phyloP scores from a whole-genome alignment of 805 yeast species.

The Zygoascus biomembranicola region DNA sequence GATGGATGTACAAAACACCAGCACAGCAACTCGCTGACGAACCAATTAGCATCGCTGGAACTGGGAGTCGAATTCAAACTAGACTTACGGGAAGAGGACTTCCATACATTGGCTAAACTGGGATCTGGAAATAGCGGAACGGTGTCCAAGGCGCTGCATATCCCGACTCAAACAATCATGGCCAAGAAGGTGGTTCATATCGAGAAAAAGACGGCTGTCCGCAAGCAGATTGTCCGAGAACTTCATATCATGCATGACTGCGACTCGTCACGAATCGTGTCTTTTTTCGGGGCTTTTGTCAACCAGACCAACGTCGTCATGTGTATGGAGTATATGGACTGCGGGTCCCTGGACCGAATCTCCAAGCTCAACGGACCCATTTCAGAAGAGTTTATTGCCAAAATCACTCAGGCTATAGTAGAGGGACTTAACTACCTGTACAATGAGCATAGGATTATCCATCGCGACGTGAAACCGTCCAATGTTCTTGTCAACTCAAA shows the following conservation, averaged over 20 bases:
- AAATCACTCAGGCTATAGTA: slow-evolving; percentile 66
- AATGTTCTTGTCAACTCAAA: slow-evolving; percentile 80
- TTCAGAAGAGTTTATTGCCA: slow-evolving; percentile 61
- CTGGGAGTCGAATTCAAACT: slow-evolving; percentile 47
- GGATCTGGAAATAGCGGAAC: slow-evolving; percentile 96
- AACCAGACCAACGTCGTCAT: slow-evolving; percentile 66
- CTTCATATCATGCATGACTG: slow-evolving; percentile 87
- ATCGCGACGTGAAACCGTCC: slow-evolving; percentile 93
- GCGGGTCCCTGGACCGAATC: slow-evolving; percentile 84
- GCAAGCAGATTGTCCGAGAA: slow-evolving; percentile 81
- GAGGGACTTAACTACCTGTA: slow-evolving; percentile 78
- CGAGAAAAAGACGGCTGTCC: slow-evolving; percentile 70
- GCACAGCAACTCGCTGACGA: slow-evolving; percentile 22
- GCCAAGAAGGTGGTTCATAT: slow-evolving; percentile 84
- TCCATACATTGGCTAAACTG: slow-evolving; percentile 63
- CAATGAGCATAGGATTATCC: slow-evolving; percentile 78
- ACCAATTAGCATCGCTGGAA: slow-evolving; percentile 40
- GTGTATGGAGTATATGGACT: slow-evolving; percentile 94
- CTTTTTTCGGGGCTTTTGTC: slow-evolving; percentile 85
- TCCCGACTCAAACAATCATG: slow-evolving; percentile 81
- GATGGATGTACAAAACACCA: slow-evolving; percentile 11
- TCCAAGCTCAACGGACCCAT: slow-evolving; percentile 52
- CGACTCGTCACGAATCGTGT: slow-evolving; percentile 68
- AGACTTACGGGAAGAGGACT: slow-evolving; percentile 52
- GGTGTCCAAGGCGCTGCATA: slow-evolving; percentile 79